phyloP scores from a whole-genome alignment of 805 yeast genomes.

The Ogataea wickerhamii region DNA sequence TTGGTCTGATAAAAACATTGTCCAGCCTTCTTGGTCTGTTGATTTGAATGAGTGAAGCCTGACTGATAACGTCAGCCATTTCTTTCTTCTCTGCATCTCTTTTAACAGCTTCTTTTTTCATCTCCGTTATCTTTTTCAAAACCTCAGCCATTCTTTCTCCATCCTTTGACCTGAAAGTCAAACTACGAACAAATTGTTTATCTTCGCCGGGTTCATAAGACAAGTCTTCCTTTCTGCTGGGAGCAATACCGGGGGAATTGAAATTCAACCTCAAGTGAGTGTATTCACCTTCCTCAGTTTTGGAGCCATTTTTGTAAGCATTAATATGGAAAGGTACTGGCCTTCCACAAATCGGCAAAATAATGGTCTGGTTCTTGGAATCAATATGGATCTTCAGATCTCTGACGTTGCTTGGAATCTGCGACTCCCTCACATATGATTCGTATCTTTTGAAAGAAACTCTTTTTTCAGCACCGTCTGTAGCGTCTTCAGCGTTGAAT shows the following conservation, averaged over 20 bases:
- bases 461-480: constrained; percentile 54
- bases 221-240: constrained; percentile 67
- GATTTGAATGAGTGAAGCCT: constrained; percentile 80
- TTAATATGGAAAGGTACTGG: constrained; percentile 98
- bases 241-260: constrained; percentile 79
- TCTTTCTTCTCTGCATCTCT: constrained; percentile 88
- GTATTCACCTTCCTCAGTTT: constrained; percentile 93
- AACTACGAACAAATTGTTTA: constrained; percentile 79
- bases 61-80: constrained; percentile 90
- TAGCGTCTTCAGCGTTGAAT: constrained; percentile 75
- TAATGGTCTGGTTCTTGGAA: constrained; percentile 79
- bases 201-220: constrained; percentile 90
- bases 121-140: constrained; percentile 82
- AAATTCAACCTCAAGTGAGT: constrained; percentile 88
- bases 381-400: constrained; percentile 88
- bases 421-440: constrained; percentile 89
- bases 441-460: constrained; percentile 89
- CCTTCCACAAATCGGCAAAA: constrained; percentile 88
- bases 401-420: constrained; percentile 77
- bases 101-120: constrained; percentile 88
- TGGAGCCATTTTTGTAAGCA: constrained; percentile 89
- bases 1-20: constrained; percentile 87
- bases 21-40: constrained; percentile 86
- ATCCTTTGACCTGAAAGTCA: constrained; percentile 86
- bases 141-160: constrained; percentile 88